Conservation (phyloP, 2,329 filamentous ascomycete species). For the Onygena corvina region DNA sequence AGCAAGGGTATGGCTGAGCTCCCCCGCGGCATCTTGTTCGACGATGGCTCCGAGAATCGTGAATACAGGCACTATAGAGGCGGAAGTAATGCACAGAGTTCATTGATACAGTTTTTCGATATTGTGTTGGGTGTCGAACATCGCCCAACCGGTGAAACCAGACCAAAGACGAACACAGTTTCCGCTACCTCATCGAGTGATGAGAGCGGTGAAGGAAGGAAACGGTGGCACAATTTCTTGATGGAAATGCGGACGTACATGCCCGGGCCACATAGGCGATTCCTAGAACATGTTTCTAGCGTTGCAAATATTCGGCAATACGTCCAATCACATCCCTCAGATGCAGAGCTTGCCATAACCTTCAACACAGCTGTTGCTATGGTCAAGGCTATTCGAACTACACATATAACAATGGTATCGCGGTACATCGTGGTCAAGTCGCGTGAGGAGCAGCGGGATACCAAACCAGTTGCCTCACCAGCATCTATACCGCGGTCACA, state of each 20-base stretch:
- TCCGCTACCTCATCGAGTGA: conserved; percentile 36
- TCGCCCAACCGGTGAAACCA: conserved; percentile 66
- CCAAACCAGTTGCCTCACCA: conserved; percentile 40
- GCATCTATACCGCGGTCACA: background rate
- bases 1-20: conserved; percentile 96
- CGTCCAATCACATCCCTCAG: conserved; percentile 50
- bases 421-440: conserved; percentile 90
- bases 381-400: conserved; percentile 68
- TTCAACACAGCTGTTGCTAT: conserved; percentile 85
- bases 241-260: conserved; percentile 95
- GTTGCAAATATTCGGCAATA: conserved; percentile 82
- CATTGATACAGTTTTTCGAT: conserved; percentile 94
- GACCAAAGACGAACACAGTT: conserved; percentile 1
- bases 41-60: conserved; percentile 57
- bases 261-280: conserved; percentile 83
- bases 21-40: conserved; percentile 76
- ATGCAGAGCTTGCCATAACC: conserved; percentile 60
- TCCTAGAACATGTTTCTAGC: conserved; percentile 64
- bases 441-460: conserved; percentile 55
- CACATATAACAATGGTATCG: conserved; percentile 91
- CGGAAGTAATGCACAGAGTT: conserved; percentile 94
- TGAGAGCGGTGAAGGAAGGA: conserved; percentile 34
- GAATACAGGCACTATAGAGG: conserved; percentile 76
- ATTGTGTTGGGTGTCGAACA: conserved; percentile 82
- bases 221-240: conserved; percentile 74